These are phyloP conservation scores for Picea engelmannii DNA, from an alignment of 83 land plant species.

Conservation along the genomic window DNA sequence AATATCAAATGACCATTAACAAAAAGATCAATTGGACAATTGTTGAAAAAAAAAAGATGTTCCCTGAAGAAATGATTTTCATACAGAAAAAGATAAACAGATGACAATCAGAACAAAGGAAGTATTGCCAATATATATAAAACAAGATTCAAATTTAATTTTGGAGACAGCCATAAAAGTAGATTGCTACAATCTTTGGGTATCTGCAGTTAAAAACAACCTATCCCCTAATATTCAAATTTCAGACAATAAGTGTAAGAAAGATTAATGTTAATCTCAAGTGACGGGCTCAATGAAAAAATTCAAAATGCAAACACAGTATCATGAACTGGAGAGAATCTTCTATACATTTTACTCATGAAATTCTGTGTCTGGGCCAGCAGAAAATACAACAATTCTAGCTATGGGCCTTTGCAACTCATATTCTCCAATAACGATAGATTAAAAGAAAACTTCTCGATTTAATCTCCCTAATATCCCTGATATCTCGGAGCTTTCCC, in stretches of 20 bases:
- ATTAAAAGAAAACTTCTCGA: not conserved
- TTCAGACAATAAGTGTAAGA: not conserved
- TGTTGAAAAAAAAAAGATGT: too few species aligned
- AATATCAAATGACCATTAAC: not conserved
- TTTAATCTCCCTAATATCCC: not conserved
- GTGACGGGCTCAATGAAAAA: not conserved
- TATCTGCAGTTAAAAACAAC: too few species aligned
- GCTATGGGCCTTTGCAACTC: not conserved
- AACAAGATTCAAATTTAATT: too few species aligned
- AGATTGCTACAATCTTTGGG: too few species aligned
- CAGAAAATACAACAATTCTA: not conserved
- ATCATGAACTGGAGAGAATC: not conserved
- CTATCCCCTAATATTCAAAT: too few species aligned
- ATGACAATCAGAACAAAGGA: too few species aligned
- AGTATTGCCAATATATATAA: too few species aligned
- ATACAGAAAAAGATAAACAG: too few species aligned
- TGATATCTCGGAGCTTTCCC: not conserved
- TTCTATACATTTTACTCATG: not conserved
- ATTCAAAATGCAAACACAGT: not conserved
- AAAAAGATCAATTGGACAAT: too few species aligned
- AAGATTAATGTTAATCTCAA: not conserved
- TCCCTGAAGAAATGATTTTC: too few species aligned
- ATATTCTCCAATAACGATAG: not conserved
- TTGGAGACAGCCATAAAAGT: too few species aligned
- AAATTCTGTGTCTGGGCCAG: not conserved